Conservation (phyloP, 2,329 filamentous ascomycete genomes). For the Byssothecium circinans region DNA sequence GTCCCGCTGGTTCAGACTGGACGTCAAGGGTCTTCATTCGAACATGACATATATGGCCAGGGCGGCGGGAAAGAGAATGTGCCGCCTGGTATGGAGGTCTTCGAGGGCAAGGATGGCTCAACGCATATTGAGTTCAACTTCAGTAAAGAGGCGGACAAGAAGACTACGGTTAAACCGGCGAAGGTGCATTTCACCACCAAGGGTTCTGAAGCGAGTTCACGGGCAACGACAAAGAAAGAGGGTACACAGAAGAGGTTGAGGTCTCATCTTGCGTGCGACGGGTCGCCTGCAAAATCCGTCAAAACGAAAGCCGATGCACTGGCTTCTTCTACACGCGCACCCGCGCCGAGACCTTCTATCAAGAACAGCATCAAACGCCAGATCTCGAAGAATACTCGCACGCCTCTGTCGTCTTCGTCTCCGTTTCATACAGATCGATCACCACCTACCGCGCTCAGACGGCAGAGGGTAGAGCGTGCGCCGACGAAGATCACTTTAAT, state of each 20-base stretch:
- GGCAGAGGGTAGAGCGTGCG: slow-evolving; percentile 24
- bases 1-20: slow-evolving; percentile 52
- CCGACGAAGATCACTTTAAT: slow-evolving; percentile 38
- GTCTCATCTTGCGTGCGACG: slow-evolving; percentile 34
- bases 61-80: slow-evolving; percentile 66
- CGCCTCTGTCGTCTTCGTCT: slow-evolving; percentile 34
- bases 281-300: slow-evolving; percentile 39
- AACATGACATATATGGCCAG: slow-evolving; percentile 53
- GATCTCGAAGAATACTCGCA: slow-evolving; percentile 21
- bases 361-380: slow-evolving; percentile 26
- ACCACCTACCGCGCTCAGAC: slow-evolving; percentile 38
- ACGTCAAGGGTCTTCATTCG: slow-evolving; percentile 46
- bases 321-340: slow-evolving; percentile 28
- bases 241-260: slow-evolving; percentile 37
- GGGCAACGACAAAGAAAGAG: slow-evolving; percentile 27
- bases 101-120: slow-evolving; percentile 28
- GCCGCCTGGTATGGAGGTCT: slow-evolving; percentile 51
- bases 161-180: slow-evolving; percentile 22
- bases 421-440: slow-evolving; percentile 42
- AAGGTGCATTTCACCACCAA: slow-evolving; percentile 34
- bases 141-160: slow-evolving; percentile 29
- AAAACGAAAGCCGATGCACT: slow-evolving; percentile 33
- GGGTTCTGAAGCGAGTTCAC: slow-evolving; percentile 19
- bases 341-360: slow-evolving; percentile 20
- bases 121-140: slow-evolving; percentile 38